Conservation (phyloP, 208 protist genomes). For the Plasmodiophora brassicae region DNA sequence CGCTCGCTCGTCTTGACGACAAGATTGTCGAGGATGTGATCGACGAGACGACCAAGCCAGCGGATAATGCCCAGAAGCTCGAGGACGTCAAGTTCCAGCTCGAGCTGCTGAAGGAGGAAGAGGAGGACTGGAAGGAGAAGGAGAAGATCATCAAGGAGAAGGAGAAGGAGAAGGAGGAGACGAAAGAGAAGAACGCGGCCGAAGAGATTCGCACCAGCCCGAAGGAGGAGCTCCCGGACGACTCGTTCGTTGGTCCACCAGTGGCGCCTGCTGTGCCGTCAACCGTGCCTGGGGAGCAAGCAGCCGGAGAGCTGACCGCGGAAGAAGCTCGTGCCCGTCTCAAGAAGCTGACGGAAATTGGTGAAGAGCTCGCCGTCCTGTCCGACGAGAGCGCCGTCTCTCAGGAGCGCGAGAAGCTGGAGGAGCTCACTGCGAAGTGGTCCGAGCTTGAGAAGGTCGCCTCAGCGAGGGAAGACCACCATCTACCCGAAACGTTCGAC, state of each 20-base stretch:
- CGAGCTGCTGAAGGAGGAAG: conserved; percentile 13
- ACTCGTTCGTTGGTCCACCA: no score
- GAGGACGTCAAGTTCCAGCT: conserved; percentile 33
- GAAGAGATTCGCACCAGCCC: neutral
- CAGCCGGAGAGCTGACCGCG: no score
- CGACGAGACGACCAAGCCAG: neutral
- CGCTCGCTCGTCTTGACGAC: neutral
- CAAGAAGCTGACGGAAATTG: neutral
- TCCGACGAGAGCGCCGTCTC: neutral
- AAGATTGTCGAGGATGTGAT: conserved; percentile 3
- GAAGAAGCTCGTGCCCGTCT: no score
- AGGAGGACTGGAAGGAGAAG: neutral
- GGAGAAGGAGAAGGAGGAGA: neutral
- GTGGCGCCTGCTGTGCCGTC: no score
- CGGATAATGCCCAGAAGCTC: neutral
- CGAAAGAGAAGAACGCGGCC: neutral
- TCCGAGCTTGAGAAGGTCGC: neutral
- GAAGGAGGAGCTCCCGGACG: neutral
- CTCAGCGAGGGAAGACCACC: neutral
- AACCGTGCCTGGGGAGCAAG: no score
- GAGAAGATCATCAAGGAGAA: no score
- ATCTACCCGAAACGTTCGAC: neutral
- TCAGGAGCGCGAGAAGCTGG: neutral
- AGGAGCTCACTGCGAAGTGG: neutral
- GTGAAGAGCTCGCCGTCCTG: neutral